phyloP scores from a whole-genome alignment of 163 green algal genomes.

The Chlorella variabilis region DNA sequence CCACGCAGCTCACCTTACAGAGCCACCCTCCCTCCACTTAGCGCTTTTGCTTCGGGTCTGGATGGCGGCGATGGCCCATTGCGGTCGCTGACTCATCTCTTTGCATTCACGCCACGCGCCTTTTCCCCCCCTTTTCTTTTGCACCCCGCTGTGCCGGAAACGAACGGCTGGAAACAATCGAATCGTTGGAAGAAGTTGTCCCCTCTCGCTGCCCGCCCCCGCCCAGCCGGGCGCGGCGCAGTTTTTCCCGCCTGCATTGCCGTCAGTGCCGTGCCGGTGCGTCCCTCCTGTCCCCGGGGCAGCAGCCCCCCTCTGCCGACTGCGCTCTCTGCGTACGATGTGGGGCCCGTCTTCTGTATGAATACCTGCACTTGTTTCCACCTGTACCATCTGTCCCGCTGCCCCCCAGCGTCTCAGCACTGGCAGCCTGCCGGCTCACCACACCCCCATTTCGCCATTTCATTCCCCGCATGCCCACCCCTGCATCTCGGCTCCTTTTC shows the following conservation, averaged over 20 bases:
- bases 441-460: too few relatives aligned
- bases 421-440: too few relatives aligned
- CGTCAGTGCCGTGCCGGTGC: not conserved
- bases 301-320: not conserved
- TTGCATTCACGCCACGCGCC: too few relatives aligned
- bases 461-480: too few relatives aligned
- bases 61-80: slow-evolving; percentile 23
- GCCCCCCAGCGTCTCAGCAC: too few relatives aligned
- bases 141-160: not conserved
- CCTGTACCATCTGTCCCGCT: too few relatives aligned
- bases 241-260: not conserved
- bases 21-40: not conserved
- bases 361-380: too few relatives aligned
- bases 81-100: not conserved
- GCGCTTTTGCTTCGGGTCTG: not conserved
- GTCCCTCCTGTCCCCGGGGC: not conserved
- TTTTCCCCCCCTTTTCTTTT: not conserved
- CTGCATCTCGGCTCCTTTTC: too few relatives aligned
- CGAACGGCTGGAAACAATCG: not conserved
- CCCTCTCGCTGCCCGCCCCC: too few relatives aligned
- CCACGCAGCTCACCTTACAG: not conserved
- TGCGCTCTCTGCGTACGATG: too few relatives aligned
- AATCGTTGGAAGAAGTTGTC: not conserved
- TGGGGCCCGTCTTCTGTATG: too few relatives aligned
- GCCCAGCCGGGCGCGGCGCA: too few relatives aligned